phyloP scores from a whole-genome alignment of 805 yeast species.

The Nakazawaea anatomiae region DNA sequence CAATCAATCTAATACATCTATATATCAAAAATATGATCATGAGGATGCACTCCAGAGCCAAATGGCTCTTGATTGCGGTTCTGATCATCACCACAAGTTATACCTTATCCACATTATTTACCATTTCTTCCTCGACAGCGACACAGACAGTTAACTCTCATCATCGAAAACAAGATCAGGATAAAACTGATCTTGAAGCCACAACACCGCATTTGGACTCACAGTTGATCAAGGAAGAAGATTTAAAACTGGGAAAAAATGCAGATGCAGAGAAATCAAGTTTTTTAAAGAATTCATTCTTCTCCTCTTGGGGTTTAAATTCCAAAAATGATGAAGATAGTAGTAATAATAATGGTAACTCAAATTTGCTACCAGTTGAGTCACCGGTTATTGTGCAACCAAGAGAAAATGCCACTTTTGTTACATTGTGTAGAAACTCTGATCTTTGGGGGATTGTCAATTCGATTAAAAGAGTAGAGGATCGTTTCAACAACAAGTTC shows the following conservation, averaged over 20 bases:
- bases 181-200: background rate
- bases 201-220: conserved; percentile 4
- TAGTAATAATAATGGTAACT: background rate
- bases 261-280: background rate
- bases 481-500: conserved; percentile 68
- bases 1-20: background rate
- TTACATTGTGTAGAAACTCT: conserved; percentile 62
- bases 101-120: background rate
- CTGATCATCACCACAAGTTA: conserved; percentile 4
- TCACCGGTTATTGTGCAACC: background rate
- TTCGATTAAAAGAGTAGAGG: conserved; percentile 69
- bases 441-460: conserved; percentile 54
- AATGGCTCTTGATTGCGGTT: background rate
- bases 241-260: background rate
- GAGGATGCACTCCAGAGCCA: conserved; percentile 4
- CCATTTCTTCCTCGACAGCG: background rate
- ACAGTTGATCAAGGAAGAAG: conserved; percentile 1
- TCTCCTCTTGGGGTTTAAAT: conserved; percentile 1
- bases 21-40: background rate
- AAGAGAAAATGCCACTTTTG: conserved; percentile 45
- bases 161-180: background rate
- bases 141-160: background rate
- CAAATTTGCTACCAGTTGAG: background rate
- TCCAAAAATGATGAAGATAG: background rate
- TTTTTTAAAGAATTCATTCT: conserved; percentile 1